Evolutionary conservation across 257 asterid species (phyloP), one percentile per base, ranked within the genome.

Genomic region (Hygrophila difformis): DNA sequence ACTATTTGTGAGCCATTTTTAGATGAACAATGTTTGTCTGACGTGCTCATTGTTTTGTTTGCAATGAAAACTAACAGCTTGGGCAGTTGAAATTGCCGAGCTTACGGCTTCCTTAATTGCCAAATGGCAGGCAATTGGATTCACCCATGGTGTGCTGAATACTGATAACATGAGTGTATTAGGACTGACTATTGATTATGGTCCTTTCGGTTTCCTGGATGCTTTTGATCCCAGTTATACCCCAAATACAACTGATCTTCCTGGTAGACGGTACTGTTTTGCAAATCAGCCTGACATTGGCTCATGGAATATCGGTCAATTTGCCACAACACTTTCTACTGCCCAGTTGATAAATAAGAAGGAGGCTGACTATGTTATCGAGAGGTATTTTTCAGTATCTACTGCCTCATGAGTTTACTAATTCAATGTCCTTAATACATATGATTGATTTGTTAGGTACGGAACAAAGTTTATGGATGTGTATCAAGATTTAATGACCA

Each of bases 171-270:
- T 91, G 99, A 91, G 99, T 44, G 79, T 82, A 33, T 61, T 91
- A 53, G 96, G 99, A 13, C 93, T 82, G 49, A 86, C 99, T 49
- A 86, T 91, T 33, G 99, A 91, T 67, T 91, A 86, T 63, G 99
- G 99, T 36, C 99, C 99, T 50, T 91, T 80, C 39, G 99, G 99
- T 43, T 91, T 91, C 74, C 67, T 91, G 71, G 99, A 91, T 18
- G 99, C 96, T 20, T 91, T 86, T 70, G 99, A 91, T 67, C 99
- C 99, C 44, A 78, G 88, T 65, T 91, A 43, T 71, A 91, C 99
- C n/a, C 99, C 99, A 63, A 91, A 91, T 62, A 91, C 98, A 36
- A 91, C 99, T 33, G 99, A 91, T 78, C 93, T 91, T 66, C 99
- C 99, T 0, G 96, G 95, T 40, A 73, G 96, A 75, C 77, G 99